Percentiles rank a stretch among this genome's conserved stretches.
Evolutionary conservation across 2,329 filamentous ascomycete species (phyloP).

Genomic region (Aureobasidium leucospermi): DNA sequence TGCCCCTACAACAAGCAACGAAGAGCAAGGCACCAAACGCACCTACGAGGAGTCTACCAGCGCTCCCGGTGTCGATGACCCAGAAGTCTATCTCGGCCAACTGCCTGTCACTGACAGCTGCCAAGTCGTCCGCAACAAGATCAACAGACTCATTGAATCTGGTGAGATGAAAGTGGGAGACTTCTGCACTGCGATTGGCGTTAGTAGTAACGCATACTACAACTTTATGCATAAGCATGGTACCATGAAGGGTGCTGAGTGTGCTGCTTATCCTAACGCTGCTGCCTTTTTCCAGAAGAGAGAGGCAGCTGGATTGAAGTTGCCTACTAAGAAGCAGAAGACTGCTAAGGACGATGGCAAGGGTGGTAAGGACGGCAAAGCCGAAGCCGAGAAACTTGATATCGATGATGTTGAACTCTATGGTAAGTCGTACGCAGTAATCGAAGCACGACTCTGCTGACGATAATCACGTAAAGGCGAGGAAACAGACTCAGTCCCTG

Average conservation of each 20-base stretch:
- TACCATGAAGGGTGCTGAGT: constrained; percentile 26
- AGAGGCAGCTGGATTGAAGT: constrained; percentile 41
- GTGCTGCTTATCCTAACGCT: constrained; percentile 23
- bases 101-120: background rate
- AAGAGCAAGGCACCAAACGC: background rate
- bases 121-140: constrained; percentile 24
- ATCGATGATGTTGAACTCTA: constrained; percentile 17
- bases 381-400: constrained; percentile 4
- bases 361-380: constrained; percentile 3
- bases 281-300: constrained; percentile 43
- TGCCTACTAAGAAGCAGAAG: constrained; percentile 27
- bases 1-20: background rate
- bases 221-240: constrained; percentile 44
- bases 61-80: background rate
- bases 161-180: constrained; percentile 39
- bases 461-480: constrained; percentile 31
- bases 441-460: background rate
- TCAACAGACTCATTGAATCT: constrained; percentile 35
- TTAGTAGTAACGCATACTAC: constrained; percentile 28
- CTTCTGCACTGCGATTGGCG: constrained; percentile 34
- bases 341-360: constrained; percentile 22
- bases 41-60: background rate
- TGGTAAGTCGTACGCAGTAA: background rate
- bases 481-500: constrained; percentile 36
- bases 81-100: background rate